Base-by-base conservation (phyloP, 106 monocot species). In the Ottelia alismoides region DNA sequence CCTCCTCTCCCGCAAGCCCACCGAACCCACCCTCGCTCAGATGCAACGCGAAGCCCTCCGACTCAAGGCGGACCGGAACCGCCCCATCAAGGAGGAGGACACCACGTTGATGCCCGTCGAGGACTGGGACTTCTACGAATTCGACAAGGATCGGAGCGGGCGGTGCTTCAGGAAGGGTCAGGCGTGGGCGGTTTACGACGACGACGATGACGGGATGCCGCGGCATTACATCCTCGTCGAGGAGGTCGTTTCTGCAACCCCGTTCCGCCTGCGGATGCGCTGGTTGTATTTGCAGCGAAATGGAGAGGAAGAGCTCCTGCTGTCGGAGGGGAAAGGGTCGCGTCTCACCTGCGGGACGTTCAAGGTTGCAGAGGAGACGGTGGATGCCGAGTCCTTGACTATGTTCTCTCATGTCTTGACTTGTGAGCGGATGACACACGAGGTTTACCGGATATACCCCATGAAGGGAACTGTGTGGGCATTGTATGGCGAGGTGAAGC, bases 111-210 rank as follows among this genome's bases (percentile, higher is more conserved):
- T 96, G 85, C 69, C 66, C 0, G 96, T 96, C 51, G 89, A 89
- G 69, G 96, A 96, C 64, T 89, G 84, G 0, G 96, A 96, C 65
- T 96, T 96, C 45, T 89, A 89, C 27, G 70, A 96, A 52, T 96
- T 89, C 19, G 89, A 89, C 52, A 72, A 69, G 49, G 84, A 88
- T 46, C 55, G 94, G 25, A 56, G 30, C 2, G 94, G 88, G 69
- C 81, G 64, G 62, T 66, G 80, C 53, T 84, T 94, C 64, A 71
- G 53, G 30, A 88, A 76, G 35, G 94, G 94, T 57, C 84, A 94
- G 56, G 62, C 88, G 57, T 94, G 94, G 94, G 88, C 88, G 0
- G 62, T 88, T 22, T 94, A 88, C 28, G 96, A 82, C 24, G 88
- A 81, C 1, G 84, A 77, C 20, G 96, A 89, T 27, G n/a, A n/a